Evolutionary conservation across 2,329 filamentous ascomycete genomes (phyloP).

Genomic region (Aurifilum marmelostoma): DNA sequence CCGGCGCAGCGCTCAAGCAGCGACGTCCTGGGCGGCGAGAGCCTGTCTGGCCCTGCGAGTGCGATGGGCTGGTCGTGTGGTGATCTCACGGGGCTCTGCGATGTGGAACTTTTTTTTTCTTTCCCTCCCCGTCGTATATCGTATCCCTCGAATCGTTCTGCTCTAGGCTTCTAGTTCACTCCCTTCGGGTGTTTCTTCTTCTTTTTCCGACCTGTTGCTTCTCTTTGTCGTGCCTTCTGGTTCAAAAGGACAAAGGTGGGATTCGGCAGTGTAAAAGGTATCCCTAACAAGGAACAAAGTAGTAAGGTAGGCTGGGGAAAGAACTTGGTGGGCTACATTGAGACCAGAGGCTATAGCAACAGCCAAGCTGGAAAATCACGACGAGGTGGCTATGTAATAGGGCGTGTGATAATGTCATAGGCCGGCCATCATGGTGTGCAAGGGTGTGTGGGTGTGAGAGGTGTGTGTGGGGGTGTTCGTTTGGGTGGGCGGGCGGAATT

Average conservation of each 20-base stretch:
- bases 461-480: neutral
- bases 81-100: conserved; percentile 5
- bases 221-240: neutral
- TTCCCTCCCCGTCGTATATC: neutral
- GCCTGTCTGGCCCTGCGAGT: conserved; percentile 17
- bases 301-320: conserved; percentile 11
- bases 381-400: conserved; percentile 28
- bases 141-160: neutral
- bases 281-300: neutral
- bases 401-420: conserved; percentile 29
- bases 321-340: conserved; percentile 19
- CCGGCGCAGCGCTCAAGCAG: neutral
- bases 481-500: neutral
- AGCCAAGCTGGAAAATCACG: neutral
- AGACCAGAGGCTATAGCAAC: neutral
- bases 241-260: neutral
- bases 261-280: neutral
- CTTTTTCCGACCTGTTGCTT: neutral
- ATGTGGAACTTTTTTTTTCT: neutral
- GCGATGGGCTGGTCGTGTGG: conserved; percentile 1
- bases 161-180: neutral
- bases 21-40: conserved; percentile 15
- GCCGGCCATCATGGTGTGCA: conserved; percentile 5
- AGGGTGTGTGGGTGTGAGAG: neutral
- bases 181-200: neutral